Evolutionary conservation across 192 early-diverging fungal species (phyloP).

Genomic region (Nowakowskiella sp.): DNA sequence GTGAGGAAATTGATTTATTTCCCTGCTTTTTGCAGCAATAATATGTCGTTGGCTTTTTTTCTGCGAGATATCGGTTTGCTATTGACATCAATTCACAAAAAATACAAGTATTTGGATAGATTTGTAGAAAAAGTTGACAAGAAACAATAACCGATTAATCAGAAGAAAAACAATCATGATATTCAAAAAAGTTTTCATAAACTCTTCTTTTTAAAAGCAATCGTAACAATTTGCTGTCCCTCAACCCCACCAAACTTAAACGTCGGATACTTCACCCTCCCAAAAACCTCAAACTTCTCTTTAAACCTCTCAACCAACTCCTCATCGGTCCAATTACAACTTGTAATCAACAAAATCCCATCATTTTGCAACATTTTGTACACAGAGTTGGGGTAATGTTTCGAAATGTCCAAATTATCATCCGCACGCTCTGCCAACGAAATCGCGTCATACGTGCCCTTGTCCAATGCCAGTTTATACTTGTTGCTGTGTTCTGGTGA

Average conservation of each 20-base stretch:
- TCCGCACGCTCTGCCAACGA: conserved; percentile 46
- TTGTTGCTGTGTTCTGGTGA: conserved; percentile 18
- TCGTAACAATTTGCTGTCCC: conserved; percentile 82
- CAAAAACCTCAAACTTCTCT: conserved; percentile 54
- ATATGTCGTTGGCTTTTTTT: too few species aligned
- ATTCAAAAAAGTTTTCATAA: too few species aligned
- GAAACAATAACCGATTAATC: too few species aligned
- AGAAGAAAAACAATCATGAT: too few species aligned
- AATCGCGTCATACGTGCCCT: conserved; percentile 93
- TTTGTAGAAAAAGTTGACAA: too few species aligned
- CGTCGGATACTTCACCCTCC: conserved; percentile 69
- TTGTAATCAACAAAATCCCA: conserved; percentile 76
- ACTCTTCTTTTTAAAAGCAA: conserved; percentile 61
- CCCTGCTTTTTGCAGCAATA: too few species aligned
- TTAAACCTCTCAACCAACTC: conserved; percentile 64
- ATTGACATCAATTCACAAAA: too few species aligned
- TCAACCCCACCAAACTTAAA: conserved; percentile 83
- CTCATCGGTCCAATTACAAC: conserved; percentile 88
- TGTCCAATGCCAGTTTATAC: conserved; percentile 71
- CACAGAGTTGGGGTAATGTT: conserved; percentile 50
- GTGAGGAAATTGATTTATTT: too few species aligned
- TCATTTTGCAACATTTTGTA: conserved; percentile 52
- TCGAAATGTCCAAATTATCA: conserved; percentile 19
- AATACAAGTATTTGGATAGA: too few species aligned
- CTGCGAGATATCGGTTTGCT: too few species aligned